phyloP scores from a whole-genome alignment of 2,329 filamentous ascomycete species.

The Trichoderma hamatum region DNA sequence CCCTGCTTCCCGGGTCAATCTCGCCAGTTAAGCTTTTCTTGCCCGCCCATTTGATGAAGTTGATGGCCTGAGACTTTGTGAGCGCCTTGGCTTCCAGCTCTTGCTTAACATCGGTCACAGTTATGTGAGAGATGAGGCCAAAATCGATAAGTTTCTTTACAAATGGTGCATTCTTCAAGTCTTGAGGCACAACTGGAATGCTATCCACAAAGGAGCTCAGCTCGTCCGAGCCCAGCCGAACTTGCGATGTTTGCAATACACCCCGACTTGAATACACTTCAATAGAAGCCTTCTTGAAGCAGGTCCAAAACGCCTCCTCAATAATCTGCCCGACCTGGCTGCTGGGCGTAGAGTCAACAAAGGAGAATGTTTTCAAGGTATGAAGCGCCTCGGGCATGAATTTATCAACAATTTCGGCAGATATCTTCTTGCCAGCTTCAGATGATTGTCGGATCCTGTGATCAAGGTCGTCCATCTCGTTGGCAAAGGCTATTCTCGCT shows the following conservation, averaged over 20 bases:
- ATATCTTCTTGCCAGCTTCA: constrained; percentile 55
- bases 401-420: constrained; percentile 64
- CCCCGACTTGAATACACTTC: constrained; percentile 88
- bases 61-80: constrained; percentile 72
- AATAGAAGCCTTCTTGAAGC: constrained; percentile 78
- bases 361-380: constrained; percentile 83
- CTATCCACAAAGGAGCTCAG: constrained; percentile 76
- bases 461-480: constrained; percentile 81
- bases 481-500: constrained; percentile 81
- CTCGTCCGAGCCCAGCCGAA: constrained; percentile 73
- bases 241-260: constrained; percentile 79
- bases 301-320: constrained; percentile 95
- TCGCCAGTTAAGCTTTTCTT: constrained; percentile 72
- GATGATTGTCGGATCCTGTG: constrained; percentile 56
- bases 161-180: constrained; percentile 73
- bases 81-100: constrained; percentile 84
- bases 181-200: constrained; percentile 82
- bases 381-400: constrained; percentile 81
- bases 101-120: constrained; percentile 79
- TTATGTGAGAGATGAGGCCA: constrained; percentile 84
- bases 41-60: constrained; percentile 84
- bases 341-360: constrained; percentile 87
- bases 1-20: constrained; percentile 68
- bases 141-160: constrained; percentile 80
- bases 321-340: constrained; percentile 81